Conservation (phyloP, 306 rosid genomes). For the Alnus glutinosa region DNA sequence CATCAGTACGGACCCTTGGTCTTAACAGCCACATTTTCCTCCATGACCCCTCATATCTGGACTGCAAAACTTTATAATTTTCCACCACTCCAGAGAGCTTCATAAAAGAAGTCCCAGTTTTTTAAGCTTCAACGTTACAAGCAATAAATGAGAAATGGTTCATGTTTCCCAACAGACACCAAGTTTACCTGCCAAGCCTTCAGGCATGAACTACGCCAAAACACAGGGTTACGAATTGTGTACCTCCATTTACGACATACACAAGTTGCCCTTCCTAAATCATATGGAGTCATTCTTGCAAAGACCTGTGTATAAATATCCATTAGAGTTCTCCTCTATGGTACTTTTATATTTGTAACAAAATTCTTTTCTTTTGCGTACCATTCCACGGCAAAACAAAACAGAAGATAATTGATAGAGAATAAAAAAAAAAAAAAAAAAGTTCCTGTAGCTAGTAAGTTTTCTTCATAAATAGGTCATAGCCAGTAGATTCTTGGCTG, state of each 20-base stretch:
- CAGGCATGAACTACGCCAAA: slow-evolving; percentile 92
- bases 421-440: background rate
- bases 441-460: background rate
- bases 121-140: slow-evolving; percentile 28
- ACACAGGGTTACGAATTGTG: slow-evolving; percentile 84
- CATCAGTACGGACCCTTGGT: slow-evolving; percentile 91
- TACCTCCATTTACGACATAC: slow-evolving; percentile 97
- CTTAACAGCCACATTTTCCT: slow-evolving; percentile 91
- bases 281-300: slow-evolving; percentile 79
- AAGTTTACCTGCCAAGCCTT: slow-evolving; percentile 97
- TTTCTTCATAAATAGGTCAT: background rate
- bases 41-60: slow-evolving; percentile 80
- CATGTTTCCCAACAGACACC: slow-evolving; percentile 16
- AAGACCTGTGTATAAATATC: slow-evolving; percentile 52
- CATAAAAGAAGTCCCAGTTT: slow-evolving; percentile 30
- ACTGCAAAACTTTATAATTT: slow-evolving; percentile 76
- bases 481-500: slow-evolving; percentile 12
- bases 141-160: slow-evolving; percentile 17
- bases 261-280: slow-evolving; percentile 84
- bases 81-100: slow-evolving; percentile 75
- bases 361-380: background rate
- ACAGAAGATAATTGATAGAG: background rate
- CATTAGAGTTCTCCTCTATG: slow-evolving; percentile 3
- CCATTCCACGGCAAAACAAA: background rate
- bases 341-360: background rate